Evolutionary conservation across 331 rosid species (phyloP).

Genomic region (Malus hybrid): DNA sequence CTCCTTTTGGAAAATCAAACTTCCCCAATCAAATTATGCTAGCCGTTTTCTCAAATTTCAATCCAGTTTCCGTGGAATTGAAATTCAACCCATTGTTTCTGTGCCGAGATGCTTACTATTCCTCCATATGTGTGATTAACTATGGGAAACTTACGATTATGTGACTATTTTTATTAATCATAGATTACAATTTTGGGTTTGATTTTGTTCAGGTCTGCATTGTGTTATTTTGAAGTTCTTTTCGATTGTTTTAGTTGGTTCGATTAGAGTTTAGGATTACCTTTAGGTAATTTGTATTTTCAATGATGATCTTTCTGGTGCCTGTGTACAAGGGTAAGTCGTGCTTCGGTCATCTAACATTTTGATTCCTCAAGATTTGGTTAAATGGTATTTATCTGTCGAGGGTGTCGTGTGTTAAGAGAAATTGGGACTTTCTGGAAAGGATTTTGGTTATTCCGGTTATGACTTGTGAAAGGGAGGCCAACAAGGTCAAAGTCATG

Average conservation of each 20-base stretch:
- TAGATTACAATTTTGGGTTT: background rate
- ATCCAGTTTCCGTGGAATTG: background rate
- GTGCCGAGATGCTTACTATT: background rate
- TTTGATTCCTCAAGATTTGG: background rate
- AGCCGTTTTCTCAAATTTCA: background rate
- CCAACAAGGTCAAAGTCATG: conserved; percentile 44
- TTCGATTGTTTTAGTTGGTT: background rate
- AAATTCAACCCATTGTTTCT: background rate
- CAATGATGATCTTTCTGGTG: background rate
- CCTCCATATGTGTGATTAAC: background rate
- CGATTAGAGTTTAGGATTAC: background rate
- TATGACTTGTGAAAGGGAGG: conserved; percentile 40
- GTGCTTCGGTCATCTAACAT: background rate
- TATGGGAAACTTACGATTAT: background rate
- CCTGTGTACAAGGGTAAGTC: background rate
- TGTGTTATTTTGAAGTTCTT: background rate
- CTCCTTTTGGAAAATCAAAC: background rate
- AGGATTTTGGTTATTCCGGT: conserved; percentile 45
- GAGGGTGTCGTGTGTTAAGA: background rate
- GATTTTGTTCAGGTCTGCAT: background rate
- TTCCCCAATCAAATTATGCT: background rate
- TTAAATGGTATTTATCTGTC: background rate
- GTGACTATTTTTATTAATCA: background rate
- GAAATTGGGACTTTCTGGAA: conserved; percentile 21
- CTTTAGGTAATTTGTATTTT: background rate